Conservation (phyloP, 2,329 filamentous ascomycete species). For the Elsinoe fawcettii region DNA sequence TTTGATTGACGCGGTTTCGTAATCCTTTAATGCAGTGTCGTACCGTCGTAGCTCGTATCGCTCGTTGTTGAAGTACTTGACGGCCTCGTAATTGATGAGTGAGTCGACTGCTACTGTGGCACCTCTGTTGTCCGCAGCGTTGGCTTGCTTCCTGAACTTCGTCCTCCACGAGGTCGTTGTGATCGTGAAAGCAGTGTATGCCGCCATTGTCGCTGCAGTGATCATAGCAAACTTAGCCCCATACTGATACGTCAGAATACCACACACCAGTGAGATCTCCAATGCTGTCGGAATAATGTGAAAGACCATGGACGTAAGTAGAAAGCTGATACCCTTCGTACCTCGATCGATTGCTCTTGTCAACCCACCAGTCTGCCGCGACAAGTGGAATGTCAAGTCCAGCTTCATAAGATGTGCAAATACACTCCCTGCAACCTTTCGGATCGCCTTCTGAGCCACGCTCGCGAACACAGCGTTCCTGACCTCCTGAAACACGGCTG, state of each 20-base stretch:
- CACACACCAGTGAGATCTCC: conserved; percentile 92
- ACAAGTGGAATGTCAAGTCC: conserved; percentile 88
- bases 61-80: conserved; percentile 99
- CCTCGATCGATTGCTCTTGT: conserved; percentile 92
- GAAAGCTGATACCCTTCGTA: conserved; percentile 96
- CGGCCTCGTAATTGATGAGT: conserved; percentile 96
- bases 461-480: conserved; percentile 95
- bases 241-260: conserved; percentile 94
- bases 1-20: conserved; percentile 93
- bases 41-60: conserved; percentile 88
- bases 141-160: conserved; percentile 89
- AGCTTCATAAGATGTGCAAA: conserved; percentile 83
- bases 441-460: conserved; percentile 93
- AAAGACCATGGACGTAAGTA: conserved; percentile 97
- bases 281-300: conserved; percentile 89
- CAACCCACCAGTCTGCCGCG: conserved; percentile 87
- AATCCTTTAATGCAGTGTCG: conserved; percentile 74
- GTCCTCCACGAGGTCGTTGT: conserved; percentile 95
- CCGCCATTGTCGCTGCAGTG: conserved; percentile 82
- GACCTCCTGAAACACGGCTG: conserved; percentile 84
- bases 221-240: conserved; percentile 86
- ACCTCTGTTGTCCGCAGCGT: conserved; percentile 90
- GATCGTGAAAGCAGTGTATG: conserved; percentile 95
- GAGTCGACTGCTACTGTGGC: conserved; percentile 95
- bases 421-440: conserved; percentile 81